Evolutionary conservation across 768 basidiomycete species (phyloP).

Genomic region (Mycena indigotica): DNA sequence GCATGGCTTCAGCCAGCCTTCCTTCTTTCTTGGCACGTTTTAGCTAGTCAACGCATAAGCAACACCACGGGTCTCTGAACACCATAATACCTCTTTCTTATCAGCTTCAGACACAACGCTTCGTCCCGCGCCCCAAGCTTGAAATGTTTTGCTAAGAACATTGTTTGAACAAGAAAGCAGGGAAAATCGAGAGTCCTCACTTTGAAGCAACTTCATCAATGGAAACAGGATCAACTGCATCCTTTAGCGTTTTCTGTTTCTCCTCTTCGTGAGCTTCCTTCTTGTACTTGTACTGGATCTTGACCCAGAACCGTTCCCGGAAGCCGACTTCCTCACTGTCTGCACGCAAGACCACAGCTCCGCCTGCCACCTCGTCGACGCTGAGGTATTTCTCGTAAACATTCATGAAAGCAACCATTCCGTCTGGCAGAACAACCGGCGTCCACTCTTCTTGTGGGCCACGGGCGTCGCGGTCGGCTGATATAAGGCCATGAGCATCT

Average conservation of each 20-base stretch:
- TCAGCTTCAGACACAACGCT: constrained; percentile 70
- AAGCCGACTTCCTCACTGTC: constrained; percentile 88
- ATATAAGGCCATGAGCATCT: constrained; percentile 82
- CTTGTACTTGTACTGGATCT: constrained; percentile 88
- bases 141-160: constrained; percentile 64
- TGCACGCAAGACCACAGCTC: constrained; percentile 72
- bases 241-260: constrained; percentile 58
- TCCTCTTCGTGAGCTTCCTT: constrained; percentile 80
- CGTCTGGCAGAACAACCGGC: constrained; percentile 76
- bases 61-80: not conserved
- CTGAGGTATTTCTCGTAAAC: constrained; percentile 86
- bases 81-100: constrained; percentile 63
- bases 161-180: not conserved
- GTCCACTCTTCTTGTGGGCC: constrained; percentile 96
- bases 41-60: constrained; percentile 46
- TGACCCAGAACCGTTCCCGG: constrained; percentile 83
- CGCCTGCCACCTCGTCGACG: constrained; percentile 87
- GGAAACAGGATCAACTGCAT: constrained; percentile 51
- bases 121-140: constrained; percentile 84
- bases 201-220: constrained; percentile 78
- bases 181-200: constrained; percentile 43
- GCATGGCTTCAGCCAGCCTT: constrained; percentile 74
- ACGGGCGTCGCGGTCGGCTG: constrained; percentile 83
- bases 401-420: constrained; percentile 87
- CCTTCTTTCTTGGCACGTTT: constrained; percentile 80